Evolutionary conservation across 495 filamentous ascomycete species (phyloP).

Genomic region (Xylaria curta): DNA sequence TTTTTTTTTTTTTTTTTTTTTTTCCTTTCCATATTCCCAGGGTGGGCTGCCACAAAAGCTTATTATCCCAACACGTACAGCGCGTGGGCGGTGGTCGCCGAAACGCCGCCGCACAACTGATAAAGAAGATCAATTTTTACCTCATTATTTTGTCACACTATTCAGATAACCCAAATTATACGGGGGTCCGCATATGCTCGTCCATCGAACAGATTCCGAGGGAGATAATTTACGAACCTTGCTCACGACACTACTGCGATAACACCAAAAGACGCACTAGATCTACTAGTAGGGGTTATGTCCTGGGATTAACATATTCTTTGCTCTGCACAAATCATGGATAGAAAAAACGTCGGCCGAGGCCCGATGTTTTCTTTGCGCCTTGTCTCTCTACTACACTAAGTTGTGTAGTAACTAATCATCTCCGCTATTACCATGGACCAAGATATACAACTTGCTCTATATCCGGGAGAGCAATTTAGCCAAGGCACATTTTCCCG

Average conservation of each 20-base stretch:
- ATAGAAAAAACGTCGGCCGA: not conserved
- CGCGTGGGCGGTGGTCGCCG: slow-evolving; percentile 14
- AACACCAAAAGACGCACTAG: slow-evolving; percentile 13
- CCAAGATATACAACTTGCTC: not conserved
- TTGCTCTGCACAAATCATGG: slow-evolving; percentile 12
- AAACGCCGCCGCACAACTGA: slow-evolving; percentile 3
- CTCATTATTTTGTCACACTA: slow-evolving; percentile 23
- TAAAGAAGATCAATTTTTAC: slow-evolving; percentile 17
- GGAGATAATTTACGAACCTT: slow-evolving; percentile 15
- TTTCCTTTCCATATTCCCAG: not conserved
- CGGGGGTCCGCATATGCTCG: slow-evolving; percentile 8
- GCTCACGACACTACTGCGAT: not conserved
- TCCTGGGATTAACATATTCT: slow-evolving; percentile 8
- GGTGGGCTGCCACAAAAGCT: not conserved
- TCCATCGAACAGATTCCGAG: slow-evolving; percentile 2
- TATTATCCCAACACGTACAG: not conserved
- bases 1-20: not conserved
- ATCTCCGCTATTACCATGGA: slow-evolving; percentile 5
- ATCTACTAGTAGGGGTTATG: slow-evolving; percentile 13
- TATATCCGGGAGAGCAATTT: not conserved
- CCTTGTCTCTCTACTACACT: not conserved
- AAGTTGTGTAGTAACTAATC: not conserved
- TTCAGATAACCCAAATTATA: slow-evolving; percentile 22
- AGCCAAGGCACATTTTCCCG: slow-evolving; percentile 20
- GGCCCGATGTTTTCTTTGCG: not conserved